Evolutionary conservation across 257 asterid species (phyloP).

Genomic region (Solanum peruvianum): DNA sequence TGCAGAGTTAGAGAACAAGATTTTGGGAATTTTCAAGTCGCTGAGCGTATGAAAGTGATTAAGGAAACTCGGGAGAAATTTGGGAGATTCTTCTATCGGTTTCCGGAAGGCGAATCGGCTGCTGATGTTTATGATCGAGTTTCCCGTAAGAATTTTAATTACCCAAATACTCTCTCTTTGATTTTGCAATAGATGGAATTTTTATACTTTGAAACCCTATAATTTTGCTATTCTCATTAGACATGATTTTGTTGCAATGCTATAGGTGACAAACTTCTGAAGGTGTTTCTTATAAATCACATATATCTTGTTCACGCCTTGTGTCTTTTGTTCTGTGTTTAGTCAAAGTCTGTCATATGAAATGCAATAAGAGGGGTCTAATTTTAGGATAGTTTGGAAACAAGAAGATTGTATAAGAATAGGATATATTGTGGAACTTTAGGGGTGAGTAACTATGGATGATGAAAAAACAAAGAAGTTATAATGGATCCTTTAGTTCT

Average conservation of each 20-base stretch:
- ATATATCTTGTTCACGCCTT: not conserved
- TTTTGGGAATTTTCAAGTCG: constrained; percentile 91
- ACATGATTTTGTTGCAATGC: not conserved
- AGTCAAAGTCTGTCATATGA: not conserved
- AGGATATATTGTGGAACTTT: not conserved
- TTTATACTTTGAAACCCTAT: not conserved
- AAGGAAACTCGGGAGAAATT: constrained; percentile 81
- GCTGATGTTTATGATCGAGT: constrained; percentile 92
- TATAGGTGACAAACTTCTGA: not conserved
- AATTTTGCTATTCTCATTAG: not conserved
- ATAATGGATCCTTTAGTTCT: not conserved
- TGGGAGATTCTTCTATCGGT: constrained; percentile 81
- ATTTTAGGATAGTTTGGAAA: not conserved
- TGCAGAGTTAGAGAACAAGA: constrained; percentile 89
- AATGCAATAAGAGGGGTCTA: not conserved
- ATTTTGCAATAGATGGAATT: not conserved
- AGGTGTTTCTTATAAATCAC: not conserved
- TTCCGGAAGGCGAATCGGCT: constrained; percentile 93
- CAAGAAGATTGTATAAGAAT: not conserved
- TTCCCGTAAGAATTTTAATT: constrained; percentile 40
- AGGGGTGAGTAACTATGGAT: not conserved
- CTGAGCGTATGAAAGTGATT: constrained; percentile 68
- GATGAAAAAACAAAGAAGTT: not conserved
- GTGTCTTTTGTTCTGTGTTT: not conserved
- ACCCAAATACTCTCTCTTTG: not conserved